phyloP scores from a whole-genome alignment of 129 eudicot genomes.

The Mikania micrantha region DNA sequence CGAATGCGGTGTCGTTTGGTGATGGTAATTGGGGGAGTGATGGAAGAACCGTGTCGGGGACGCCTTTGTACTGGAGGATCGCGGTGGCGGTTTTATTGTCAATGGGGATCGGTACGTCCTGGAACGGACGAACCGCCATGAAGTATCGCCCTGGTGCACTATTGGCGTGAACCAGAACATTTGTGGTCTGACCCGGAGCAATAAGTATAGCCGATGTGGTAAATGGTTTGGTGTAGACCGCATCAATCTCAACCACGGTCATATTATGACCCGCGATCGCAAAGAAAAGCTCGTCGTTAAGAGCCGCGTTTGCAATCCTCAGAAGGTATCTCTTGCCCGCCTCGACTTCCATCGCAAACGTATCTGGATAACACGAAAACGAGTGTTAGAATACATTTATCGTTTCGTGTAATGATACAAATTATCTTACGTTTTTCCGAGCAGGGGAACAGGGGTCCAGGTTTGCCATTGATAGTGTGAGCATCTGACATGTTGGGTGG shows the following conservation, averaged over 20 bases:
- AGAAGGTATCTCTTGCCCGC: conserved; percentile 43
- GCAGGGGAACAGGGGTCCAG: conserved; percentile 45
- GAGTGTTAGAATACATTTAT: background rate
- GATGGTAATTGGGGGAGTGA: conserved; percentile 28
- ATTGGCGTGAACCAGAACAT: conserved; percentile 37
- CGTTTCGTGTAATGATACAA: background rate
- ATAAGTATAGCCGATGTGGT: conserved; percentile 22
- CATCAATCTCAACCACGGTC: conserved; percentile 16
- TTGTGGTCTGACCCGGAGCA: conserved; percentile 51
- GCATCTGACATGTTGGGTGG: conserved; percentile 49
- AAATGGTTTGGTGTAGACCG: conserved; percentile 42
- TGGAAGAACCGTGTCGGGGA: conserved; percentile 23
- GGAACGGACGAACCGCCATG: conserved; percentile 22
- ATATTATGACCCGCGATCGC: conserved; percentile 15
- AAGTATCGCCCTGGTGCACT: conserved; percentile 12
- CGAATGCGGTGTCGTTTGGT: conserved; percentile 34
- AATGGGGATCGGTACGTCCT: conserved; percentile 16
- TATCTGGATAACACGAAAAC: conserved; percentile 24
- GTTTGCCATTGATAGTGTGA: conserved; percentile 53
- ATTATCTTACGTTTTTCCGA: conserved; percentile 38
- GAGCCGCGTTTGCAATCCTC: conserved; percentile 33
- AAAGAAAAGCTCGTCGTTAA: conserved; percentile 36
- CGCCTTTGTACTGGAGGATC: conserved; percentile 31
- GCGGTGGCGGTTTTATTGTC: conserved; percentile 34
- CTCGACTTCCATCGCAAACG: conserved; percentile 38